Conservation (phyloP, 495 filamentous ascomycete genomes). For the Aspergillus cavernicola region DNA sequence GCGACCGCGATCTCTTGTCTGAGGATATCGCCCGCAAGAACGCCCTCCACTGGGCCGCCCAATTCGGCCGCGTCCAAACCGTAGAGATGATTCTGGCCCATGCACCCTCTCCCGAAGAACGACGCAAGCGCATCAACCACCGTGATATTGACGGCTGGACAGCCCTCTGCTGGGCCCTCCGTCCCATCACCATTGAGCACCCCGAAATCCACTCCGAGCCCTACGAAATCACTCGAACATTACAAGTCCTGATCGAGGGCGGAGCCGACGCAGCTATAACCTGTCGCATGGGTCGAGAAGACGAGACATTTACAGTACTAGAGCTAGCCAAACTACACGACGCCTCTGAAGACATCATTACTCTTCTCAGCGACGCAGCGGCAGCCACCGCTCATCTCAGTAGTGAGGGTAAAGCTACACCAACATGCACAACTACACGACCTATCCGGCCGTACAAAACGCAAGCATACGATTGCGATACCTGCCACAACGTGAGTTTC, state of each 20-base stretch:
- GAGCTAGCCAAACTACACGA: neutral
- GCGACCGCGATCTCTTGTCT: neutral
- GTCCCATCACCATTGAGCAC: neutral
- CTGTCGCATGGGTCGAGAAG: neutral
- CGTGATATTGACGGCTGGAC: neutral
- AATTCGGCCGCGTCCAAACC: neutral
- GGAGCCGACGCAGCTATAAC: neutral
- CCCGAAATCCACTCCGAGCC: neutral
- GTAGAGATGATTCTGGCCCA: neutral
- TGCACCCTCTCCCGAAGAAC: neutral
- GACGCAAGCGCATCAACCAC: neutral
- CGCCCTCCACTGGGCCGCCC: neutral
- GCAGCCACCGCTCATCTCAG: neutral
- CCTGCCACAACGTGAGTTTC: neutral
- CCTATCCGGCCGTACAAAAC: neutral
- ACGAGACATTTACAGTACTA: neutral
- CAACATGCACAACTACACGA: neutral
- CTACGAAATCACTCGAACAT: neutral
- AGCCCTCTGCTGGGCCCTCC: neutral
- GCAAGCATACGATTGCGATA: neutral
- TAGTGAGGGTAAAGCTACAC: neutral
- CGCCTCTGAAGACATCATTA: neutral
- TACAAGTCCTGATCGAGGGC: neutral
- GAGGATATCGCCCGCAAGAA: neutral
- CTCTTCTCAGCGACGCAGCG: neutral